Evolutionary conservation across 2,329 filamentous ascomycete species (phyloP), one percentile per base, ranked within the genome.

Genomic region (Pseudogymnoascus sp.): DNA sequence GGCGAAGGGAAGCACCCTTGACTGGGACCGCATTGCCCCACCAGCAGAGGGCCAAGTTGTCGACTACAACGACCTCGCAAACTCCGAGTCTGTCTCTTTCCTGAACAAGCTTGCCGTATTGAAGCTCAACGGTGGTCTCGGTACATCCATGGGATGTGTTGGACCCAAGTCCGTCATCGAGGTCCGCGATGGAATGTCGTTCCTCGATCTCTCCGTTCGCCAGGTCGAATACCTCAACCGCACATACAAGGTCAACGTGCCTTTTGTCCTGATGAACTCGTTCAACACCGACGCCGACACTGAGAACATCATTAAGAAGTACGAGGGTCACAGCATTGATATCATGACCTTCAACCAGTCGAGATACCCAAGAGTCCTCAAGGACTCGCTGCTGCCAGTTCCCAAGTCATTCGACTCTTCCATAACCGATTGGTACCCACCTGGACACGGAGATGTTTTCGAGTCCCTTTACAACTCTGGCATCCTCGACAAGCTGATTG

Each of bases 301-400:
- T 59, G 91, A 92, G 65, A 91, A 91, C 78, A 99, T 99, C 79
- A 99, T 99, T 82, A 99, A 99, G 87, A 99, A 99, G 83, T 99
- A 97, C 80, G 93, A 99, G 81, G 94, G 94, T 66, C 94, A 99
- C 85, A 97, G 97, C 76, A 95, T 99, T 73, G 94, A 99, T 75
- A 97, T 99, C 76, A 83, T 97, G 75, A 97, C 94, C 75, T 99
- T 99, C 87, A 99, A 99, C 84, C 94, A 99, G 81, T 99, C 94
- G 66, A 86, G 92, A 71, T 99, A 97, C 82, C 94, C 94, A 69
- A 90, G 94, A 83, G 90, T 99, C 74, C 86, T 92, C 79, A 97
- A 97, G 85, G 94, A 99, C 80, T 99, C 94, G 47, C 87, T 97
- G 60, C 89, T 99, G 59, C 94, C 94, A 38, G 94, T 93, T 35